Conservation (phyloP, 1,139 yeast genomes). For the Suhomyces terraborum region DNA sequence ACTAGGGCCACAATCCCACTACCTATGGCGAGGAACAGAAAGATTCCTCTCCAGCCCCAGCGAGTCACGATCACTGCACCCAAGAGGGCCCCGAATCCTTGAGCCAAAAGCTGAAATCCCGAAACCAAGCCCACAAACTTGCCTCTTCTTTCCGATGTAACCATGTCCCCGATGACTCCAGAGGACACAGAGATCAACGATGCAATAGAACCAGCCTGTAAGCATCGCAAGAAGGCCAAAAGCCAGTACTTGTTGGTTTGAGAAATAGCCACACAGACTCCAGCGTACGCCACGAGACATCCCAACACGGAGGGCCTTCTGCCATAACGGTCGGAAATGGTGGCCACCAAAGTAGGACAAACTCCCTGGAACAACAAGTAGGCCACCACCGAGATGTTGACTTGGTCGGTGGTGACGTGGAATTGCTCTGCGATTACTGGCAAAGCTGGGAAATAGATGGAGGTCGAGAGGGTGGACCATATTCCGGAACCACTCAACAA, state of each 20-base stretch:
- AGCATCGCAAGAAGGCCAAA: slow-evolving; percentile 52
- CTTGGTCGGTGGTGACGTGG: slow-evolving; percentile 51
- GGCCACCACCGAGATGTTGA: slow-evolving; percentile 69
- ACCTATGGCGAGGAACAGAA: slow-evolving; percentile 70
- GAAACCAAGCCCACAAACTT: slow-evolving; percentile 58
- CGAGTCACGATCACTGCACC: slow-evolving; percentile 65
- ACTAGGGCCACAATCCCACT: slow-evolving; percentile 45
- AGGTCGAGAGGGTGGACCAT: slow-evolving; percentile 66
- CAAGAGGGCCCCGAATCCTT: slow-evolving; percentile 72
- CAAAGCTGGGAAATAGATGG: slow-evolving; percentile 75
- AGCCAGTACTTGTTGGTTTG: slow-evolving; percentile 29
- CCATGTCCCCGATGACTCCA: slow-evolving; percentile 70
- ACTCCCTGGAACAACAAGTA: slow-evolving; percentile 73
- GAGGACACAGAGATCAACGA: slow-evolving; percentile 67
- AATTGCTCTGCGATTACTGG: slow-evolving; percentile 55
- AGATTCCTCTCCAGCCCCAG: slow-evolving; percentile 75
- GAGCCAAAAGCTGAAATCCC: slow-evolving; percentile 70
- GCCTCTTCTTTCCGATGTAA: slow-evolving; percentile 65
- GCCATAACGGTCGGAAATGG: slow-evolving; percentile 67
- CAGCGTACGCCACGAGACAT: slow-evolving; percentile 19
- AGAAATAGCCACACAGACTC: slow-evolving; percentile 30
- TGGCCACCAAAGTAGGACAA: slow-evolving; percentile 24
- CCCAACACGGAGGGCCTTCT: slow-evolving; percentile 52
- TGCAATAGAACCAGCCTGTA: slow-evolving; percentile 72
- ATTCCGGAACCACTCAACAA: slow-evolving; percentile 38